Evolutionary conservation across 2,329 filamentous ascomycete genomes (phyloP).

Genomic region (Thielaviopsis euricoi): DNA sequence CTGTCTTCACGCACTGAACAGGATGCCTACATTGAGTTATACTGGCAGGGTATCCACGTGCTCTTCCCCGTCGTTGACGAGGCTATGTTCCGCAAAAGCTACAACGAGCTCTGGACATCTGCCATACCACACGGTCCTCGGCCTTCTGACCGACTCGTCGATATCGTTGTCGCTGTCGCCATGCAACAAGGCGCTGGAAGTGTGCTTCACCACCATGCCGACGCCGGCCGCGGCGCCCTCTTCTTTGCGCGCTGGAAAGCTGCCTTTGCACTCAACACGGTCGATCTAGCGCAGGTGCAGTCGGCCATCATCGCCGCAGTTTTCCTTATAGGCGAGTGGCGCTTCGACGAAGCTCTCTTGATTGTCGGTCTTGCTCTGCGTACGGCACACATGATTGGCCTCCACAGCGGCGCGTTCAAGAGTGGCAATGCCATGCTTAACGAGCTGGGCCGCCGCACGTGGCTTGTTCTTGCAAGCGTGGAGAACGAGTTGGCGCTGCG

Average conservation of each 20-base stretch:
- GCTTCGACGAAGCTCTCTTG: conserved; percentile 3
- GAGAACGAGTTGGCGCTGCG: conserved; percentile 5
- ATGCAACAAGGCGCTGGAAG: conserved; percentile 1
- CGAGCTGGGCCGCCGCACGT: conserved; percentile 6
- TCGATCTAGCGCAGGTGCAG: conserved; percentile 5
- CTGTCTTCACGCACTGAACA: neutral
- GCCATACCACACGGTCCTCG: neutral
- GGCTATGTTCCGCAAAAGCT: neutral
- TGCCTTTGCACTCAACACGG: neutral
- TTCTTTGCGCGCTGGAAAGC: conserved; percentile 6
- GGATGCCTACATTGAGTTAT: neutral
- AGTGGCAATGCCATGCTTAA: neutral
- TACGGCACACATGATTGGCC: conserved; percentile 5
- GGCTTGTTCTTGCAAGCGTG: conserved; percentile 2
- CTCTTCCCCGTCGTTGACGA: conserved; percentile 5
- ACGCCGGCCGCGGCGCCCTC: neutral
- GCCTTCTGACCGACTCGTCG: neutral
- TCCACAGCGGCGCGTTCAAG: conserved; percentile 3
- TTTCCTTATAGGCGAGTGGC: neutral
- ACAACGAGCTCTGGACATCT: neutral
- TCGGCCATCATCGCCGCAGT: conserved; percentile 2
- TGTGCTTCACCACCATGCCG: neutral
- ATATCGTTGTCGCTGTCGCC: conserved; percentile 1
- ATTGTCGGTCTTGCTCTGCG: neutral
- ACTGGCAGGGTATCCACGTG: neutral